Conservation (phyloP, 495 filamentous ascomycete species). For the Hapsidospora chrysogenum region DNA sequence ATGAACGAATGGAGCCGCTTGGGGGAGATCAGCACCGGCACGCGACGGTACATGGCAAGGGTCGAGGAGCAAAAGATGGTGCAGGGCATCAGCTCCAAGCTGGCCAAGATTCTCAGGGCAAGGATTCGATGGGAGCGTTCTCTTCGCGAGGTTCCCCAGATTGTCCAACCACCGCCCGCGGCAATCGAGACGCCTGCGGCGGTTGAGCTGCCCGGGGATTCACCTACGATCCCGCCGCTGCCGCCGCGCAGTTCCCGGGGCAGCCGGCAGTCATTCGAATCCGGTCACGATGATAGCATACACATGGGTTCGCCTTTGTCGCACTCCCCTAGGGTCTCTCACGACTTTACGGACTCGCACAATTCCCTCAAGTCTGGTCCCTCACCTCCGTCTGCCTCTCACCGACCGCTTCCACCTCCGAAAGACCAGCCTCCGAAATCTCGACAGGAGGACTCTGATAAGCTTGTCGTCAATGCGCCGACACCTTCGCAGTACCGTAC, state of each 20-base stretch:
- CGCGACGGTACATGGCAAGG: conserved; percentile 63
- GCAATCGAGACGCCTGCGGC: conserved; percentile 21
- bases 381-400: conserved; percentile 14
- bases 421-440: conserved; percentile 5
- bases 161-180: conserved; percentile 14
- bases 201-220: conserved; percentile 29
- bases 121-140: conserved; percentile 24
- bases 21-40: conserved; percentile 84
- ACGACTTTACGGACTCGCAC: conserved; percentile 13
- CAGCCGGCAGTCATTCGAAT: conserved; percentile 29
- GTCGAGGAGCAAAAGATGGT: conserved; percentile 60
- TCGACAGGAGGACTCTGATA: conserved; percentile 24
- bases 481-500: conserved; percentile 36
- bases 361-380: conserved; percentile 13
- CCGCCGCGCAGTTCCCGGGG: conserved; percentile 9
- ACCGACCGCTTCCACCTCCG: conserved; percentile 14
- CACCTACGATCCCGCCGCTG: conserved; percentile 11
- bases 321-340: conserved; percentile 26
- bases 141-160: conserved; percentile 10
- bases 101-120: conserved; percentile 68
- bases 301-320: conserved; percentile 15
- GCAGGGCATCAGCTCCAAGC: conserved; percentile 56
- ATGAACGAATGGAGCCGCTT: conserved; percentile 97
- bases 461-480: conserved; percentile 29
- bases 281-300: conserved; percentile 23